Base-by-base conservation (phyloP, 495 filamentous ascomycete genomes). In the Podospora bellae-mahoneyi region DNA sequence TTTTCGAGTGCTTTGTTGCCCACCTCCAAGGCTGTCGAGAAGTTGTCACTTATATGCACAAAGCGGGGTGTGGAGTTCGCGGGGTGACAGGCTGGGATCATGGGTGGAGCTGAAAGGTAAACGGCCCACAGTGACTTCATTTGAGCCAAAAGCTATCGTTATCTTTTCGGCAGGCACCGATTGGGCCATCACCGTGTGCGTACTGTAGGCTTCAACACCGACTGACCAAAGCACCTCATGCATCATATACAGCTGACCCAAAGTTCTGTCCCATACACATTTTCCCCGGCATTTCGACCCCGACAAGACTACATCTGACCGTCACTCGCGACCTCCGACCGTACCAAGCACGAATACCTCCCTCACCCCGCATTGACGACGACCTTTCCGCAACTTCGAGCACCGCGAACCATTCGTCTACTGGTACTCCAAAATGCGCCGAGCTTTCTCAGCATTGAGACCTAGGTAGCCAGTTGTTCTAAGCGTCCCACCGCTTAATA, bases 391-490 rank as follows among this genome's bases (percentile, higher is more conserved):
- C 39, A 16, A 48, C 2, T 18, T 13, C 0, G 9, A 48, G 39
- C 2, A 48, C 39, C 39, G 39, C 39, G 39, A 48, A 48, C 9
- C 39, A 13, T 48, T 16, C 39, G 39, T 48, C 39, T 48, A 16
- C 13, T 48, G 39, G 23, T 19, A 3, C 4, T 26, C 13, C 69
- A 71, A 68, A 59, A 71, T 71, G 69, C 61, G 39, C 63, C 32
- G 20, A 39, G 44, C 10, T 56, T 39, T 20, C 9, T n/a, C 28
- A 26, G 27, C 19, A 23, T n/a, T 59, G 10, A 54, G 28, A 59
- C 48, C 54, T 23, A 67, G 69, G 64, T 71, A 71, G 69, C 56
- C 66, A 60, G 69, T 1, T 10, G 48, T 4, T 15, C 34, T 57
- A 39, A 10, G 19, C 18, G 63, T 30, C 57, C 15, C 10, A 27